Base-by-base conservation (phyloP, 2,329 filamentous ascomycete genomes). In the Emericellopsis cladophorae region DNA sequence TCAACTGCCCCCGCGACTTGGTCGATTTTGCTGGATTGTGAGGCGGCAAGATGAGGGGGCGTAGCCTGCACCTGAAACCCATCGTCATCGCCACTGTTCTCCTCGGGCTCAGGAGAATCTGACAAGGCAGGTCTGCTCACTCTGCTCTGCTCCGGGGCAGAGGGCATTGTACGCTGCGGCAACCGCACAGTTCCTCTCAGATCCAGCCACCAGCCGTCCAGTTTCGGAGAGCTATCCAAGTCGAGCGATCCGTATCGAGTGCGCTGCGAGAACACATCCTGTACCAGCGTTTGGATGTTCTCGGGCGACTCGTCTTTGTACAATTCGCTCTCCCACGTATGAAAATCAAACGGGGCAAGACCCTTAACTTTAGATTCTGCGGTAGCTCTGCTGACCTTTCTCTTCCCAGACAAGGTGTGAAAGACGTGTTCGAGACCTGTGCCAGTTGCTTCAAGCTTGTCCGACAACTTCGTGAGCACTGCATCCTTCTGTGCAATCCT, bases 351-450 rank as follows among this genome's bases (percentile, higher is more conserved):
- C 1, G 65, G 61, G 0, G 65, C 69, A 4, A 78, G 61, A 0
- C 72, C 73, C 31, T 64, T 68, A 8, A 78, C 60, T 31, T 65
- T 68, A 5, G 62, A 62, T 36, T 68, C 66, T 5, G 70, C 70
- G 5, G 52, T 51, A 5, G 58, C 51, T 40, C 71, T 61, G 5
- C 62, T 61, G 6, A 66, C 51, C 44, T 64, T 70, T 35, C 66
- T 66, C 45, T 68, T 71, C 0, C 66, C 64, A 3, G 68, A 65
- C 4, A 76, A 54, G 6, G 62, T 48, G 26, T 67, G 67, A 52
- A 77, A 78, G 9, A 75, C 59, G 45, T 71, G 61, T 43, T 76
- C 73, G 8, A 76, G 52, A 0, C 71, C 67, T 0, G 60, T 68
- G 2, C 70, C 69, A 40, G 66, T 62, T 2, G 65, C 62, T 43